Conservation (phyloP, 306 rosid genomes). For the Vigna trinervia region DNA sequence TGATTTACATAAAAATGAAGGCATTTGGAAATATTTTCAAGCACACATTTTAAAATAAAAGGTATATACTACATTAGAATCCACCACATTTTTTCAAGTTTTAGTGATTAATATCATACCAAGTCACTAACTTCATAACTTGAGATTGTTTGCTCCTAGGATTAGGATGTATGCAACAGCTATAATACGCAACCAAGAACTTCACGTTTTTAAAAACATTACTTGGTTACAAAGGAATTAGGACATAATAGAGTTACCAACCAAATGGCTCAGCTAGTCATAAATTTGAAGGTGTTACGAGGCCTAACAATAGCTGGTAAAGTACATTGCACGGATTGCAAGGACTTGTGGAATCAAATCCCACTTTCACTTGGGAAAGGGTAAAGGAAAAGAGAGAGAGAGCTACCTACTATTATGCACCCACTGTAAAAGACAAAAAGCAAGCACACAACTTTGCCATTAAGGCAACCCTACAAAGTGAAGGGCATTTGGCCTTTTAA, state of each 20-base stretch:
- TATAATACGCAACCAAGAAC: neutral
- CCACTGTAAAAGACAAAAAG: neutral
- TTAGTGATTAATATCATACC: neutral
- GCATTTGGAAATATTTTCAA: conserved; percentile 31
- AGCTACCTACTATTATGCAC: conserved; percentile 2
- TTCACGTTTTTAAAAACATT: neutral
- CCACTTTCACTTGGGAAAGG: conserved; percentile 18
- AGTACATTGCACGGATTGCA: neutral
- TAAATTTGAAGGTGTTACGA: conserved; percentile 3
- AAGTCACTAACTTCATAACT: conserved; percentile 1
- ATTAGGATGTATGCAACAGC: neutral
- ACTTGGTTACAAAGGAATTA: neutral
- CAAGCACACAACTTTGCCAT: neutral
- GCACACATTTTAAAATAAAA: conserved; percentile 31
- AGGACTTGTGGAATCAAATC: conserved; percentile 1
- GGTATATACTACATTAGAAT: neutral
- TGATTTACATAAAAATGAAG: conserved; percentile 19
- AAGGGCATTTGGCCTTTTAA: conserved; percentile 14
- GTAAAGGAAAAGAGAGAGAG: neutral
- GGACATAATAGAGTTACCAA: neutral
- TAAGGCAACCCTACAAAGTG: conserved; percentile 16
- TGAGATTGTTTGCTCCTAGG: conserved; percentile 13
- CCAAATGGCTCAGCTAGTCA: neutral
- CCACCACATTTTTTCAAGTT: neutral
- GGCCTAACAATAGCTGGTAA: conserved; percentile 6